These are phyloP conservation scores for Sarcomyxa edulis DNA, from an alignment of 768 basidiomycete genomes.

Conservation along the genomic window DNA sequence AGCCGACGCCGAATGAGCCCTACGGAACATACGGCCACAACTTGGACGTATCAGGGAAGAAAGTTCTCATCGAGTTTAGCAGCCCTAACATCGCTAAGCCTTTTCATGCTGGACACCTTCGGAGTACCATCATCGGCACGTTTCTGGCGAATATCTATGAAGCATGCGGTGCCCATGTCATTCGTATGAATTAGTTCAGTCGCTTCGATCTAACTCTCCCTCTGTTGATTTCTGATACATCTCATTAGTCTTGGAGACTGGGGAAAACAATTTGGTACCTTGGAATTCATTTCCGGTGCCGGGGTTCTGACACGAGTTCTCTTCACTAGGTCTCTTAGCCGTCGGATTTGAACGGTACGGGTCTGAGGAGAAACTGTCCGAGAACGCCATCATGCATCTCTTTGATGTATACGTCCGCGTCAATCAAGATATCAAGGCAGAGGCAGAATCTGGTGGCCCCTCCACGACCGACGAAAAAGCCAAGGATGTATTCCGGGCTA, in stretches of 20 bases:
- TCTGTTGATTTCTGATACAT: too few relatives aligned
- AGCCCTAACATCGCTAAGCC: constrained; percentile 40
- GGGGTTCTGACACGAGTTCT: not conserved
- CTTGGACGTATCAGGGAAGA: constrained; percentile 25
- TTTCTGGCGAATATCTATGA: constrained; percentile 34
- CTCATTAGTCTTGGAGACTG: constrained; percentile 33
- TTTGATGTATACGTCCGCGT: constrained; percentile 34
- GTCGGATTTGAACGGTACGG: constrained; percentile 33
- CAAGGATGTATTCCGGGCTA: constrained; percentile 25
- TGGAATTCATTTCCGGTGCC: not conserved
- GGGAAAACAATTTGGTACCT: constrained; percentile 29
- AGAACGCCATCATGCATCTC: constrained; percentile 34
- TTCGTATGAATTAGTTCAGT: constrained; percentile 29
- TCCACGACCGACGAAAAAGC: constrained; percentile 11
- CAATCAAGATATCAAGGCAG: too few relatives aligned
- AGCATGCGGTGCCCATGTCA: constrained; percentile 30
- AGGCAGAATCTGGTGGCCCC: constrained; percentile 11
- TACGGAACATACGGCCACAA: constrained; percentile 25
- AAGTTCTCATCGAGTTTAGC: constrained; percentile 28
- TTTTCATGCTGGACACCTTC: constrained; percentile 38
- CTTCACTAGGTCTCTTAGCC: constrained; percentile 22
- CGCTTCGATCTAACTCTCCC: too few relatives aligned
- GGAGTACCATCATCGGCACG: too few relatives aligned
- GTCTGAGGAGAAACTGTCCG: constrained; percentile 26
- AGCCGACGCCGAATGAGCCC: constrained; percentile 4